Base-by-base conservation (phyloP, 73 alveolate species). In the Paramecium pentaurelia region DNA sequence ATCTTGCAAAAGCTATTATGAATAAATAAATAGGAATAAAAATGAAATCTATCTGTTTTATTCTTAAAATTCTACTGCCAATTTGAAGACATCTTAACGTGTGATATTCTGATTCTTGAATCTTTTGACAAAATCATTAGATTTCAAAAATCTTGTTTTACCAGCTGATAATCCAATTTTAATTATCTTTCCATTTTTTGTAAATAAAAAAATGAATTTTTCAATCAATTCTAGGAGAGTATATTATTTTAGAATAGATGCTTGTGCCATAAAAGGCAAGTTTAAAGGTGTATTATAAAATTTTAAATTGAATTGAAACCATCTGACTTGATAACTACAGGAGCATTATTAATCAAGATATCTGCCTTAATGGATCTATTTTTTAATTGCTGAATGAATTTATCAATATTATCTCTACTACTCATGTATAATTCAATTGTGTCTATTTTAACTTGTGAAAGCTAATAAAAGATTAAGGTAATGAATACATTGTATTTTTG, bases 1-100 rank as follows among this genome's bases (percentile, higher is more conserved):
- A n/a, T n/a, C n/a, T n/a, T n/a, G n/a, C n/a, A n/a, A n/a, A n/a
- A n/a, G n/a, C n/a, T n/a, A n/a, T n/a, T n/a, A n/a, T n/a, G n/a
- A n/a, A n/a, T n/a, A n/a, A n/a, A n/a, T n/a, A n/a, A n/a, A n/a
- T n/a, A n/a, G n/a, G n/a, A n/a, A n/a, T n/a, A n/a, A n/a, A n/a
- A n/a, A n/a, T n/a, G n/a, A n/a, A n/a, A n/a, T n/a, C n/a, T n/a
- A n/a, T n/a, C n/a, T n/a, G n/a, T n/a, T n/a, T 91, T 80, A 58
- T 93, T 93, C 11, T 92, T 95, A 88, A 58, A 95, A 95, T 77
- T 87, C 90, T 86, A 93, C 94, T 25, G 96, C 94, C 71, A 95
- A 86, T 59, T 64, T 89, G 71, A 51, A 86, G 25, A 94, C 80
- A 73, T 94, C 95, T n/a, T 94, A 93, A 9, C 86, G 71, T 6